Conservation (phyloP, 768 basidiomycete genomes). For the Mycena albidolilacea region DNA sequence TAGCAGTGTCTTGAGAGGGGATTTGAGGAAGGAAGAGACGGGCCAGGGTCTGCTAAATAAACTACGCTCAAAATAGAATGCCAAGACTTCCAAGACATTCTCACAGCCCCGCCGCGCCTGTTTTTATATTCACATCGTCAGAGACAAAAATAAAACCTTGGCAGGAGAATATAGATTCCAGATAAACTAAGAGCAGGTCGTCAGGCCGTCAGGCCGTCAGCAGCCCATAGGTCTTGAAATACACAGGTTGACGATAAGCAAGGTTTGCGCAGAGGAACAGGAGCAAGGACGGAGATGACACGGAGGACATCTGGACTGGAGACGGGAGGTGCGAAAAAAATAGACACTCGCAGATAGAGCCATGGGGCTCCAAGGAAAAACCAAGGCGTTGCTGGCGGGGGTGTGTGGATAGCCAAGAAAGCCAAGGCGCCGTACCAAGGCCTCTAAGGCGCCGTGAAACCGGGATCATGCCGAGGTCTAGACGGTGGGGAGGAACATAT, state of each 20-base stretch:
- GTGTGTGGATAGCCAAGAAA: constrained; percentile 10
- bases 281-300: background rate
- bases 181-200: background rate
- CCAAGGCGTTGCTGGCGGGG: background rate
- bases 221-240: too few species aligned
- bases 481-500: too few species aligned
- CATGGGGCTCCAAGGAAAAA: constrained; percentile 9
- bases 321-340: background rate
- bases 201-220: too few species aligned
- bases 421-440: background rate
- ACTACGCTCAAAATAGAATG: constrained; percentile 4
- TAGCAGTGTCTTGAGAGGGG: background rate
- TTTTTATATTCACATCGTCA: background rate
- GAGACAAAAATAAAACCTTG: background rate
- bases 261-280: background rate
- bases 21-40: too few species aligned
- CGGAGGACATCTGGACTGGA: background rate
- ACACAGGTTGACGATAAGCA: background rate
- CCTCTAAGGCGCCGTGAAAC: constrained; percentile 1
- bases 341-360: constrained; percentile 1
- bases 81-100: constrained; percentile 5
- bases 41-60: background rate
- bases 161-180: background rate
- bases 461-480: background rate
- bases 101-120: background rate